Conservation (phyloP, 306 rosid genomes). For the Prunus mira region DNA sequence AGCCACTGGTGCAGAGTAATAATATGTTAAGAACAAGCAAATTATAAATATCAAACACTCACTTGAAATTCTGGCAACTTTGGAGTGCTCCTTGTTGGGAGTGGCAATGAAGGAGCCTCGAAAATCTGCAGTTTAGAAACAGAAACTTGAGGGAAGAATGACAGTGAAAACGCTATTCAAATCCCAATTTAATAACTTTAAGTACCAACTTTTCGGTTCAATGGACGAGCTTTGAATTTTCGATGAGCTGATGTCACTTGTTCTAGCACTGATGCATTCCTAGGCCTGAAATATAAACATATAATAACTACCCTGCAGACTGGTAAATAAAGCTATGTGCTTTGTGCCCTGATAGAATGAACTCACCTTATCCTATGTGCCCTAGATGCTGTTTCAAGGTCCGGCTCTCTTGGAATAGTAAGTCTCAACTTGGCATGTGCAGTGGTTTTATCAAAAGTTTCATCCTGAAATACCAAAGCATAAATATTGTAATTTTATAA, state of each 20-base stretch:
- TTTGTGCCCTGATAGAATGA: constrained; percentile 46
- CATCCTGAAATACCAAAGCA: constrained; percentile 49
- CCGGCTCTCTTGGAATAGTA: constrained; percentile 90
- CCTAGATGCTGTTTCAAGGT: constrained; percentile 75
- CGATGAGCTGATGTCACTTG: constrained; percentile 33
- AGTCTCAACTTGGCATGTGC: constrained; percentile 54
- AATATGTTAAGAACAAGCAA: not conserved
- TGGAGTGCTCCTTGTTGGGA: constrained; percentile 69
- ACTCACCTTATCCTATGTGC: constrained; percentile 82
- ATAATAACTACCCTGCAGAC: constrained; percentile 11
- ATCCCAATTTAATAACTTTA: constrained; percentile 3
- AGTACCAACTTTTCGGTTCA: constrained; percentile 85
- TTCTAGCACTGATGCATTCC: constrained; percentile 51
- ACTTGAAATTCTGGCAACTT: constrained; percentile 90
- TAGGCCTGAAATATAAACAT: constrained; percentile 50
- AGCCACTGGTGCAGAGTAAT: not conserved
- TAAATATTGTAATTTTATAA: not conserved
- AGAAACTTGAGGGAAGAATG: constrained; percentile 19
- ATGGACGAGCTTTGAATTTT: constrained; percentile 84
- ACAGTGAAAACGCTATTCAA: constrained; percentile 15
- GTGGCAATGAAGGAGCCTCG: constrained; percentile 77
- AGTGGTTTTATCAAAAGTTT: constrained; percentile 44
- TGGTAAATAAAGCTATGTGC: constrained; percentile 24
- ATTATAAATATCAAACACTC: constrained; percentile 31
- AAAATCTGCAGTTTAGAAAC: constrained; percentile 61